Base-by-base conservation (phyloP, 495 filamentous ascomycete genomes). In the Xylaria curta region DNA sequence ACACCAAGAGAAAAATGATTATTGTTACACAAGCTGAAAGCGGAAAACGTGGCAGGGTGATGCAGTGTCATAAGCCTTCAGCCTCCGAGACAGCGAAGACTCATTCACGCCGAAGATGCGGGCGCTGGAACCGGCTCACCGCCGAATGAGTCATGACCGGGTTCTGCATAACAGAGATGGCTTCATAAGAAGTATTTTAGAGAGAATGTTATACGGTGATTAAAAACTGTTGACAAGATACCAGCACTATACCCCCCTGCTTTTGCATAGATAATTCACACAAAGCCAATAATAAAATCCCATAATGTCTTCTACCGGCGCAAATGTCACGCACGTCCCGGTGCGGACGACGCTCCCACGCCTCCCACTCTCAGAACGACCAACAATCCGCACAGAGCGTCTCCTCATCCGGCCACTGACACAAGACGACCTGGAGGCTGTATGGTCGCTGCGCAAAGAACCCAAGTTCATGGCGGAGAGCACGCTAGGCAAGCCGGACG, bases 401-500 rank as follows among this genome's bases (percentile, higher is more conserved):
- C 77, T 87, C 31, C 68, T 83, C 65, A 64, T 86, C 42, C 83
- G 85, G 4, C 71, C 80, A 0, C 69, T 80, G 17, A 53, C 26
- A 36, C 15, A 69, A 8, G 71, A 68, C 40, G 85, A 87, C 68
- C 49, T 83, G 1, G 47, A 72, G 1, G 80, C 68, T 7, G 36
- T 82, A 24, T 78, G 80, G 60, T 42, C 42, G 13, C 74, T 87
- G 12, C 84, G 85, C 33, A 78, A 71, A 19, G 78, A 86, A 69
- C 77, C 82, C 4, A 80, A 84, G 71, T 82, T 85, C 42, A 85
- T 87, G 84, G 64, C 60, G 42, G 85, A 82, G 80, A 84, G 79
- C 2, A 47, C 36, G 0, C 21, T 58, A 9, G 80, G 80, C 31
- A 64, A 49, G 21, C 68, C 76, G 3, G 85, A 87, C 72, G 19